Conservation (phyloP, 768 basidiomycete genomes). For the Holtermannia corniformis region DNA sequence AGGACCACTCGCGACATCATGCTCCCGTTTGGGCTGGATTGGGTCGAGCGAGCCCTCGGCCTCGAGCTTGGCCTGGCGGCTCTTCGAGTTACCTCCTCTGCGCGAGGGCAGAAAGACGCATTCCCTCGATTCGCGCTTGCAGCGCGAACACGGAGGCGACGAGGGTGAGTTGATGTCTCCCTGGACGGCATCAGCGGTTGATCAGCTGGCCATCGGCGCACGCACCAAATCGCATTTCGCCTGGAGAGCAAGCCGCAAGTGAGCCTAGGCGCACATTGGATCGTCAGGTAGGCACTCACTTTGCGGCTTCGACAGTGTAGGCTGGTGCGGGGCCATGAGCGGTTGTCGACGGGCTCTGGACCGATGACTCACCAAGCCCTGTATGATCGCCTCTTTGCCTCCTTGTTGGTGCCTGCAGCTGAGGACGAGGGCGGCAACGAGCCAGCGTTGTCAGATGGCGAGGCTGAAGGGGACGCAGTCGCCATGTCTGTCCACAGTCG, state of each 20-base stretch:
- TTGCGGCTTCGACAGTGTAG: conserved; percentile 34
- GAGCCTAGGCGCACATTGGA: too few relatives aligned
- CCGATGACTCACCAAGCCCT: conserved; percentile 24
- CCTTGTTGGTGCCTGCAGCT: background rate
- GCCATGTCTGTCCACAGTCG: too few relatives aligned
- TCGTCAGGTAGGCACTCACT: too few relatives aligned
- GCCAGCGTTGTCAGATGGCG: background rate
- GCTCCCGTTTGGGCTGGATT: background rate
- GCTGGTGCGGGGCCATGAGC: conserved; percentile 4
- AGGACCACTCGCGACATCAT: too few relatives aligned
- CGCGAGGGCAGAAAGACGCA: conserved; percentile 35
- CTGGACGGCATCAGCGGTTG: conserved; percentile 4
- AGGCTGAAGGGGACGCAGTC: background rate
- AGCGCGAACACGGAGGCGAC: conserved; percentile 32
- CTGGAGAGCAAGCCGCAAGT: too few relatives aligned
- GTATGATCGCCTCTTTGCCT: conserved; percentile 16
- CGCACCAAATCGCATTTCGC: conserved; percentile 35
- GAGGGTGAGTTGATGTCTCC: conserved; percentile 37
- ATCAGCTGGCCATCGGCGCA: background rate
- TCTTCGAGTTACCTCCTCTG: conserved; percentile 28
- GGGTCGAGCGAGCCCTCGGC: background rate
- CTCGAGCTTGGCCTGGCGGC: conserved; percentile 6
- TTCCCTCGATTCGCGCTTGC: conserved; percentile 33
- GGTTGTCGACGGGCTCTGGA: background rate
- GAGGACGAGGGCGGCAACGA: too few relatives aligned